phyloP scores from a whole-genome alignment of 2,329 filamentous ascomycete species.

The Didymella keratinophila region DNA sequence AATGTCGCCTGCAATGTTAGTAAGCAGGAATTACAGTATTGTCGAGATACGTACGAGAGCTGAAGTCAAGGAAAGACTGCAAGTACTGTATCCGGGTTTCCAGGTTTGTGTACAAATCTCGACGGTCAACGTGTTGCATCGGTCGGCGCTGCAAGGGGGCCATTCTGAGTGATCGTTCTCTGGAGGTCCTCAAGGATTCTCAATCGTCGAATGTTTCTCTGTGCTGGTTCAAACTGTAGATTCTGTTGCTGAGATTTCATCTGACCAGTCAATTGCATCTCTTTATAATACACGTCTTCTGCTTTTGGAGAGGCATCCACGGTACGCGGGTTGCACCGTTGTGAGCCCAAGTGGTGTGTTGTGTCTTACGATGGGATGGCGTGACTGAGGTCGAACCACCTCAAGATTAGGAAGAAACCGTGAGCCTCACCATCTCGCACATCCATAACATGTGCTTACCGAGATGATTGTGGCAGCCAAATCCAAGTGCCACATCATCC shows the following conservation, averaged over 20 bases:
- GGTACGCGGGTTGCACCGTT: constrained; percentile 3
- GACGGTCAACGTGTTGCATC: constrained; percentile 71
- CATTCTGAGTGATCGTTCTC: constrained; percentile 25
- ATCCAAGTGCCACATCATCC: not conserved
- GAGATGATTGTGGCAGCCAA: not conserved
- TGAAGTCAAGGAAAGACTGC: constrained; percentile 79
- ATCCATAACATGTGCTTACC: not conserved
- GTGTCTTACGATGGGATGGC: constrained; percentile 34
- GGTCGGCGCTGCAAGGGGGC: constrained; percentile 37
- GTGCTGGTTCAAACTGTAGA: not conserved
- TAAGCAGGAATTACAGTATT: not conserved
- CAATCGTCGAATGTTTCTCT: not conserved
- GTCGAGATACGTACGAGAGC: constrained; percentile 63
- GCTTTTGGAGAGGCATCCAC: constrained; percentile 4
- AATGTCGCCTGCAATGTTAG: constrained; percentile 64
- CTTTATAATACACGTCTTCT: constrained; percentile 17
- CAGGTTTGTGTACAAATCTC: constrained; percentile 74
- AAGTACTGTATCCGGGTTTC: constrained; percentile 75
- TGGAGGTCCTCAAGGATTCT: not conserved
- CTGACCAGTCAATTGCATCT: not conserved
- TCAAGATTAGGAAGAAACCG: not conserved
- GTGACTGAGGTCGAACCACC: constrained; percentile 31
- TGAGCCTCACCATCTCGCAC: not conserved
- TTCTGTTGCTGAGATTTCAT: not conserved
- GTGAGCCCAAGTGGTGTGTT: constrained; percentile 26